Conservation (phyloP, 192 early-diverging fungal species). For the Entophlyctis luteolus region DNA sequence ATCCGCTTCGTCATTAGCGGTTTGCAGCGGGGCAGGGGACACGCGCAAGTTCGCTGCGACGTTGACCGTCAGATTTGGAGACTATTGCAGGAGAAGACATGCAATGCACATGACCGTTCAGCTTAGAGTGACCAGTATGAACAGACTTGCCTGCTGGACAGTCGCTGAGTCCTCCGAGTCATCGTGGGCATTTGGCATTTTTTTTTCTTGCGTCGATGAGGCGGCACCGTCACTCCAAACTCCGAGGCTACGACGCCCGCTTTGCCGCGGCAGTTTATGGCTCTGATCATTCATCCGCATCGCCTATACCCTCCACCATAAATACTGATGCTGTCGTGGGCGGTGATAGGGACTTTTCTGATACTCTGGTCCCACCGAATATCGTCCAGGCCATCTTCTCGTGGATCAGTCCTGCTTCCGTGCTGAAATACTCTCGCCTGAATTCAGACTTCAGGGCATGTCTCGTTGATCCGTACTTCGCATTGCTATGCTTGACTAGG, state of each 20-base stretch:
- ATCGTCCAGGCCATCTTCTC: slow-evolving; percentile 1
- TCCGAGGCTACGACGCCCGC: not conserved
- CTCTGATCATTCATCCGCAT: too few species aligned
- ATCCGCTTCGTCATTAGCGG: not conserved
- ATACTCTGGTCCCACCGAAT: not conserved
- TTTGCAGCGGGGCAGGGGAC: not conserved
- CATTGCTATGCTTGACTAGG: not conserved
- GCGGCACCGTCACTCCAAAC: not conserved
- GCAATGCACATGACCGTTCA: not conserved
- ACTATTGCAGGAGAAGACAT: not conserved
- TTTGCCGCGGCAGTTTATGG: too few species aligned
- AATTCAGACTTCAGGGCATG: not conserved
- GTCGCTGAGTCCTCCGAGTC: not conserved
- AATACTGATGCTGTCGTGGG: too few species aligned
- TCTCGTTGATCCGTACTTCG: not conserved
- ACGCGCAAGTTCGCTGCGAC: not conserved
- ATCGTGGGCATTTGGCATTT: not conserved
- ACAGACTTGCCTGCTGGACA: not conserved
- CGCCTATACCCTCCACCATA: too few species aligned
- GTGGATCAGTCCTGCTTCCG: slow-evolving; percentile 10
- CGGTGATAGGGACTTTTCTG: not conserved
- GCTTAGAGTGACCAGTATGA: not conserved
- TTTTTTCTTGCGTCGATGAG: too few species aligned
- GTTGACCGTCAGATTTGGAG: not conserved
- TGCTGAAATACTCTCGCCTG: not conserved